Evolutionary conservation across 495 filamentous ascomycete species (phyloP).

Genomic region (Xanthoparmelia taractica): DNA sequence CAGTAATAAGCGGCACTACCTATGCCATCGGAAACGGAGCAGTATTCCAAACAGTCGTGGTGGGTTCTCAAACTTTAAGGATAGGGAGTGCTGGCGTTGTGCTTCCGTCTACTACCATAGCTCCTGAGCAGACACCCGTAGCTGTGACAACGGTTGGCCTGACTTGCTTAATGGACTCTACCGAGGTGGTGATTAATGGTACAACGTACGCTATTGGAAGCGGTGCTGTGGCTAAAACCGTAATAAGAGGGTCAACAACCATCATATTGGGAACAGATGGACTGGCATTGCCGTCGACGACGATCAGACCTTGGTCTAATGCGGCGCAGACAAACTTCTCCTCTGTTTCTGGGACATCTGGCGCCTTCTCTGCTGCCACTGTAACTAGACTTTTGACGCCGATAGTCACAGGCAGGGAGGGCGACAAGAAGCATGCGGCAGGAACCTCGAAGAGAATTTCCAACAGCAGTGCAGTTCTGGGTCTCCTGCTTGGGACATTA

Average conservation of each 20-base stretch:
- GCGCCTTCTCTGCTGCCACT: background rate
- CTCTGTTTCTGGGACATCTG: background rate
- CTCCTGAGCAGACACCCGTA: slow-evolving; percentile 4
- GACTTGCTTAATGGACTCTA: slow-evolving; percentile 34
- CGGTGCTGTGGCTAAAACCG: slow-evolving; percentile 31
- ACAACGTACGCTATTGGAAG: slow-evolving; percentile 38
- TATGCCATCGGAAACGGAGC: slow-evolving; percentile 36
- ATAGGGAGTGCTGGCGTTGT: slow-evolving; percentile 39
- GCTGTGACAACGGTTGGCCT: slow-evolving; percentile 32
- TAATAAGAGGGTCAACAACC: slow-evolving; percentile 36
- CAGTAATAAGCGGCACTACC: slow-evolving; percentile 40
- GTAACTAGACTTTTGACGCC: background rate
- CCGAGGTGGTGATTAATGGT: slow-evolving; percentile 40
- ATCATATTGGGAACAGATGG: slow-evolving; percentile 41
- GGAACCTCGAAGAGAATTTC: background rate
- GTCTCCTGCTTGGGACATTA: background rate
- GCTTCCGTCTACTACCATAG: slow-evolving; percentile 34
- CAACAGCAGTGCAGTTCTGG: background rate
- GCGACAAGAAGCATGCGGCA: background rate
- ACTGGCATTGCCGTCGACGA: slow-evolving; percentile 33
- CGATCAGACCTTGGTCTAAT: slow-evolving; percentile 23
- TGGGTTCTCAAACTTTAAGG: slow-evolving; percentile 40
- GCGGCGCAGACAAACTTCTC: background rate
- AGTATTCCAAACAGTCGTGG: slow-evolving; percentile 31
- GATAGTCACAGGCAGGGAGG: background rate